These are phyloP conservation scores for Agrocybe pediades DNA, from an alignment of 768 basidiomycete genomes.

Conservation along the genomic window DNA sequence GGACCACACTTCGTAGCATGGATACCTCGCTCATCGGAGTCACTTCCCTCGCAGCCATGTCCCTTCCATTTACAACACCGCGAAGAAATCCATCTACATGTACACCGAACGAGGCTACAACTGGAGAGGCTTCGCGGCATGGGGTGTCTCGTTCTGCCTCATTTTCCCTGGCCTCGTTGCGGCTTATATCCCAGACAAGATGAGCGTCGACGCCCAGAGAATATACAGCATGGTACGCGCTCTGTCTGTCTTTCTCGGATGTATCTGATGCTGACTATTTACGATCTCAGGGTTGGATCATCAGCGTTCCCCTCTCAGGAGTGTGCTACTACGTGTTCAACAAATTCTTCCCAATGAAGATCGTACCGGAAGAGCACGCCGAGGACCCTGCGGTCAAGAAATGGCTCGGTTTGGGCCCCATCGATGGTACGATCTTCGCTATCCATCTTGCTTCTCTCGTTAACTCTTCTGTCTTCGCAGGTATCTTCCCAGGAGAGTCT, in stretches of 20 bases:
- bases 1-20: too few species aligned
- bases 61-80: constrained; percentile 13
- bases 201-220: constrained; percentile 4
- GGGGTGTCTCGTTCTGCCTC: constrained; percentile 9
- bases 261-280: background rate
- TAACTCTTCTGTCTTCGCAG: background rate
- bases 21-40: background rate
- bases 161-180: constrained; percentile 18
- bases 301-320: constrained; percentile 10
- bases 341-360: constrained; percentile 7
- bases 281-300: constrained; percentile 11
- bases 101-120: constrained; percentile 13
- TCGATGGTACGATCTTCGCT: constrained; percentile 2
- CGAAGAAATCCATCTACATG: constrained; percentile 9
- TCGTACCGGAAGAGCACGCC: constrained; percentile 6
- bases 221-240: constrained; percentile 13
- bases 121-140: constrained; percentile 15
- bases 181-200: constrained; percentile 12
- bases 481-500: constrained; percentile 12
- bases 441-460: background rate
- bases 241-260: background rate
- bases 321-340: constrained; percentile 8
- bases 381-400: constrained; percentile 3
- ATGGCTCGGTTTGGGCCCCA: constrained; percentile 15
- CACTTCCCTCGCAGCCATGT: constrained; percentile 9